These are phyloP conservation scores for Candida nonsorbophila DNA, from an alignment of 805 yeast species.

Conservation along the genomic window DNA sequence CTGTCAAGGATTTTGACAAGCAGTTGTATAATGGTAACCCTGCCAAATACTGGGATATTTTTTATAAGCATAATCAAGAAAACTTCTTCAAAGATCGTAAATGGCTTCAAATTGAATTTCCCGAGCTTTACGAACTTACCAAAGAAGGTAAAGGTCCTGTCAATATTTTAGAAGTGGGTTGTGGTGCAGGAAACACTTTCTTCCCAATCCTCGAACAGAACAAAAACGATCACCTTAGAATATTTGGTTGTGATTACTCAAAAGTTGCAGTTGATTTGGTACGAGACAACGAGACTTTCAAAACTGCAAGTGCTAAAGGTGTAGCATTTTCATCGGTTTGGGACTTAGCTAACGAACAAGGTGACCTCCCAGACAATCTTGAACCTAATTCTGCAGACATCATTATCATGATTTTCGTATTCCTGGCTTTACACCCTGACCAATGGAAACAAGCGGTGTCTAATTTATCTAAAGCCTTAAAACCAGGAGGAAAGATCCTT, in stretches of 20 bases:
- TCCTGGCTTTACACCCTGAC: conserved; percentile 84
- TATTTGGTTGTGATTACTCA: conserved; percentile 87
- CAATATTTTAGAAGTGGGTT: conserved; percentile 86
- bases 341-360: conserved; percentile 83
- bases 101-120: conserved; percentile 95
- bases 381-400: conserved; percentile 81
- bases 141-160: conserved; percentile 57
- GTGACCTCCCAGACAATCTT: conserved; percentile 75
- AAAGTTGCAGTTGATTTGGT: conserved; percentile 87
- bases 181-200: conserved; percentile 97
- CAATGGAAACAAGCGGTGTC: conserved; percentile 83
- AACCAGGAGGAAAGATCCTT: conserved; percentile 88
- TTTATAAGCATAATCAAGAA: conserved; percentile 84
- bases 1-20: conserved; percentile 87
- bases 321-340: conserved; percentile 82
- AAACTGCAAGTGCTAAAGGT: conserved; percentile 39
- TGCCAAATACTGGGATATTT: conserved; percentile 91
- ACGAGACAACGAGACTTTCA: conserved; percentile 55
- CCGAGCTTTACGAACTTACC: conserved; percentile 74
- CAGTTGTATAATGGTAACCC: conserved; percentile 76
- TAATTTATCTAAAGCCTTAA: conserved; percentile 66
- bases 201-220: conserved; percentile 85
- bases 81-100: conserved; percentile 95
- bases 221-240: conserved; percentile 65
- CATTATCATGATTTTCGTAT: conserved; percentile 92